These are phyloP conservation scores for Pseudocercospora eumusae DNA, from an alignment of 2,329 filamentous ascomycete species.

Conservation along the genomic window DNA sequence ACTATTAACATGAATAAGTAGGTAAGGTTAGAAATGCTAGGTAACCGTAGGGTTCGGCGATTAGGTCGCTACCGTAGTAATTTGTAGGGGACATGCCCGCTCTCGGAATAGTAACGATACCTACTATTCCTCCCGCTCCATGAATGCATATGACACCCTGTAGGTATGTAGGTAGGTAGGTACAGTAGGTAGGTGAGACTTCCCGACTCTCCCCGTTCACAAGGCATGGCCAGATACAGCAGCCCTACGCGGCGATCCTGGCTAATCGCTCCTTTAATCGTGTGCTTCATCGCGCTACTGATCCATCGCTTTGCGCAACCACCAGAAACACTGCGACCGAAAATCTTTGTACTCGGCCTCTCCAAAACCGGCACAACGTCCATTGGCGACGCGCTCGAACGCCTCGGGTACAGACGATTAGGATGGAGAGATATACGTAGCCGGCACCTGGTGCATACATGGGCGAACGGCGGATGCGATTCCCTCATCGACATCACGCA, in stretches of 20 bases:
- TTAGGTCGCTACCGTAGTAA: too few relatives aligned
- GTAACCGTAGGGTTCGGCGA: too few relatives aligned
- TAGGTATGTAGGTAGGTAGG: too few relatives aligned
- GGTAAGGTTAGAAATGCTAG: too few relatives aligned
- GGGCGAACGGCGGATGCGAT: constrained; percentile 30
- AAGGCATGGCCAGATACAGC: neutral
- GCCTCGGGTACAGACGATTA: constrained; percentile 36
- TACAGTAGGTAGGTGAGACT: neutral
- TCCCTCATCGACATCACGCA: constrained; percentile 31
- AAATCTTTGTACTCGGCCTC: constrained; percentile 38
- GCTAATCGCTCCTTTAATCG: constrained; percentile 2
- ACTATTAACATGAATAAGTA: too few relatives aligned
- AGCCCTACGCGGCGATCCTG: neutral
- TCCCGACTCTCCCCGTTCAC: neutral
- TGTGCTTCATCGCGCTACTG: neutral
- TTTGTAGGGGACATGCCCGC: too few relatives aligned
- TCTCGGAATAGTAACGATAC: too few relatives aligned
- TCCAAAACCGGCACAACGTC: constrained; percentile 38
- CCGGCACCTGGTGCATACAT: constrained; percentile 37
- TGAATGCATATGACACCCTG: too few relatives aligned
- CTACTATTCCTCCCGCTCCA: too few relatives aligned
- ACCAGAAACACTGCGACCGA: constrained; percentile 30
- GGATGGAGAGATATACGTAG: constrained; percentile 39
- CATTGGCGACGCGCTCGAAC: constrained; percentile 37
- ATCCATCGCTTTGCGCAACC: constrained; percentile 28